These are phyloP conservation scores for Suillus alpinus DNA, from an alignment of 768 basidiomycete species.

Conservation along the genomic window DNA sequence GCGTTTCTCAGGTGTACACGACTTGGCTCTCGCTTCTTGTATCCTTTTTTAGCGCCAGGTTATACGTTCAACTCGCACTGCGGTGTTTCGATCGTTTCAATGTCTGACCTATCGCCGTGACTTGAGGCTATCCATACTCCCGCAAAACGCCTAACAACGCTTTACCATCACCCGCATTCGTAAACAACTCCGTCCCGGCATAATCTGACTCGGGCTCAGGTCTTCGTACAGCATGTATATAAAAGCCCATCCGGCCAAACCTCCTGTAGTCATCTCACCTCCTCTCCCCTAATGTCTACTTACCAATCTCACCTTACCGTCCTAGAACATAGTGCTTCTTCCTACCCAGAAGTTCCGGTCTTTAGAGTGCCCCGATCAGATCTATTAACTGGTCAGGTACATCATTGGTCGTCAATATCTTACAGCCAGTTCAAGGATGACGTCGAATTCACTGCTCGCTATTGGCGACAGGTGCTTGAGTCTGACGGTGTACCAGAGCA, in stretches of 20 bases:
- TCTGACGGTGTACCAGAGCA: constrained; percentile 44
- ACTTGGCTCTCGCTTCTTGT: constrained; percentile 15
- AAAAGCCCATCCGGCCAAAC: constrained; percentile 15
- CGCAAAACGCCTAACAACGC: constrained; percentile 23
- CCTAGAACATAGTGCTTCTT: constrained; percentile 53
- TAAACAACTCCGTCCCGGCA: constrained; percentile 30
- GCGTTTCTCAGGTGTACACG: constrained; percentile 15
- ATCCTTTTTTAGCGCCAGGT: constrained; percentile 24
- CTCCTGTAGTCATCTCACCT: constrained; percentile 7
- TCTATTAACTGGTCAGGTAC: constrained; percentile 39
- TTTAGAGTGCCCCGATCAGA: constrained; percentile 59
- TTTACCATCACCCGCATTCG: constrained; percentile 24
- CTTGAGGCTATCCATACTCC: constrained; percentile 30
- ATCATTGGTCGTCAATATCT: constrained; percentile 59
- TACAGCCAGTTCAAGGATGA: constrained; percentile 63
- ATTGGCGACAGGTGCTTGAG: constrained; percentile 56
- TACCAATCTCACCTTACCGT: constrained; percentile 57
- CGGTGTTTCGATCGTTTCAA: constrained; percentile 37
- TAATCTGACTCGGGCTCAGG: constrained; percentile 15
- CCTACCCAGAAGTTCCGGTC: constrained; percentile 47
- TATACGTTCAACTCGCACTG: constrained; percentile 20
- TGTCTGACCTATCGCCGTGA: constrained; percentile 29
- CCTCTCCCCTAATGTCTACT: constrained; percentile 22
- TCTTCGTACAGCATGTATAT: constrained; percentile 30
- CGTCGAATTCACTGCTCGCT: constrained; percentile 61